Evolutionary conservation across 441 rosid genomes (phyloP), one percentile per base, ranked within the genome.

Genomic region (Syzygium malaccense): DNA sequence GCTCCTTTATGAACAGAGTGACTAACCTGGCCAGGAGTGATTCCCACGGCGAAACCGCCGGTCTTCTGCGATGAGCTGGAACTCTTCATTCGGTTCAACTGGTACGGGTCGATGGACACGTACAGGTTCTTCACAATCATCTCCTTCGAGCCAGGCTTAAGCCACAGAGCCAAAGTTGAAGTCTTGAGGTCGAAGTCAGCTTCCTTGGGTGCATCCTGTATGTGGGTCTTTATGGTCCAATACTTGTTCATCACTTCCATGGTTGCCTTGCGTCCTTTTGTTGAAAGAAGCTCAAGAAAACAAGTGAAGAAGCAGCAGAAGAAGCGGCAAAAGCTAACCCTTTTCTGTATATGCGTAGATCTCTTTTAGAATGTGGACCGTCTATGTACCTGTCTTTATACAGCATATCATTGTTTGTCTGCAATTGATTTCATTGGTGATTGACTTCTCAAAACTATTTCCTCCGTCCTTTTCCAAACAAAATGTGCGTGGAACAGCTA

Each of bases 61-160:
- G 64, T 33, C 33, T 33, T 83, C 17, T 94, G 96, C 0, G 95
- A 91, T 1, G 94, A 89, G 88, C 95, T 91, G 41, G 30, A 51
- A 66, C 89, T 87, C 91, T 95, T 95, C 90, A 94, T 88, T 80
- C 95, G 92, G 89, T 94, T 93, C 28, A 94, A 18, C 91, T 93
- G 97, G 90, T 92, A 93, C 83, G 96, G 97, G 79, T 95, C 96
- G 2, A 94, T 91, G 20, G 97, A 94, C 17, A 92, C 91, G 51
- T 88, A 92, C 28, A 93, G 92, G 88, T 92, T 93, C 89, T 91
- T 94, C 18, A 93, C 92, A n/a, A 95, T 90, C 30, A 92, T 79
- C 18, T 88, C 85, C 8, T 55, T 80, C 5, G 94, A 92, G 12
- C 91, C 94, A 17, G 92, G 88, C 30, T 71, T 87, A 5, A 92